Evolutionary conservation across 2,329 filamentous ascomycete species (phyloP), one percentile per base, ranked within the genome.

Genomic region (Berkeleyomyces basicola): DNA sequence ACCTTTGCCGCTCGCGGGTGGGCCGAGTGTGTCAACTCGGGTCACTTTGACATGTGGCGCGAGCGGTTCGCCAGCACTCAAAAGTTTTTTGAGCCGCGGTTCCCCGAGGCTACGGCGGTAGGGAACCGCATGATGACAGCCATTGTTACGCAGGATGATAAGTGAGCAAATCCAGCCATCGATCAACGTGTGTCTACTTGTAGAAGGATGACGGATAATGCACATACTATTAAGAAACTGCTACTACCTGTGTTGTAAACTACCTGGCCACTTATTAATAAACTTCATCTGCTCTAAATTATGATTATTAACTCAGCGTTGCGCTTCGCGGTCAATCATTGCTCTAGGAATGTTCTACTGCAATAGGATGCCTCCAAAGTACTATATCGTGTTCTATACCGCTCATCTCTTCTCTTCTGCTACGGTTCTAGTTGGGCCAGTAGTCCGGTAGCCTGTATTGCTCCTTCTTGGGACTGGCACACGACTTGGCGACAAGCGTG

Each of bases 71-170:
- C 93, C 70, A 85, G 83, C 67, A 96, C 95, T 60, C 91, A 96
- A 73, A 78, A 78, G 67, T 99, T 96, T 77, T 99, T 99, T 73
- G 84, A 90, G 71, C 90, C 90, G 1, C 78, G 92, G 40, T 96
- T 99, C 70, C 82, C 84, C 1, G 91, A 95, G 71, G 93, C 93
- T 4, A 89, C 86, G 61, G 84, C 85, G 68, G 77, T 99, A 44
- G 93, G 93, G 2, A 96, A 96, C 71, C 87, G 91, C 72, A 99
- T 99, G 93, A 95, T 99, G 74, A 90, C 86, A 77, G 93, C 90
- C 53, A 93, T 99, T 69, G 75, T 96, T 68, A 88, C 92, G 75
- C 75, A 73, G 69, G 72, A 75, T 58, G 49, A 67, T 65, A 9
- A 63, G 51, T 39, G 44, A 23, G 42, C 44, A 10, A 9, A 7